Conservation (phyloP, 176 grass and related monocot species). For the Carex littledalei region DNA sequence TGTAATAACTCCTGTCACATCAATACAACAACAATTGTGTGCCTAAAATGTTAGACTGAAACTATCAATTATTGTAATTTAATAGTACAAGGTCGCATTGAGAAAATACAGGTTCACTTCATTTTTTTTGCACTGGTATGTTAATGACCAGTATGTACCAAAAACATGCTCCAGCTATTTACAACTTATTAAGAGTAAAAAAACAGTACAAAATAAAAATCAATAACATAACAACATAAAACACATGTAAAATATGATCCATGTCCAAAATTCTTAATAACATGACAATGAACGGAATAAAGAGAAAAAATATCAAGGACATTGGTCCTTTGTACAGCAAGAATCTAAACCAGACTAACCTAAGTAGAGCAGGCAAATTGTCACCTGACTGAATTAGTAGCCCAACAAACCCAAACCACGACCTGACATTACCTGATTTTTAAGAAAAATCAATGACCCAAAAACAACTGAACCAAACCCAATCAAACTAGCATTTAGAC, state of each 20-base stretch:
- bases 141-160: neutral
- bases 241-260: neutral
- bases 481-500: neutral
- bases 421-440: neutral
- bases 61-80: neutral
- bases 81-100: neutral
- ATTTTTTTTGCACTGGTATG: neutral
- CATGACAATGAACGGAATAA: neutral
- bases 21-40: neutral
- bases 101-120: neutral
- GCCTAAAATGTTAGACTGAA: neutral
- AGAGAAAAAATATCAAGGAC: neutral
- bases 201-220: neutral
- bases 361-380: neutral
- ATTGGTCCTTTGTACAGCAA: neutral
- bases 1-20: slow-evolving; percentile 35
- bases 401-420: neutral
- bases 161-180: neutral
- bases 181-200: neutral
- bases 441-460: neutral
- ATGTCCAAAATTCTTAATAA: neutral
- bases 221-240: neutral
- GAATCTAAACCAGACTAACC: neutral
- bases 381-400: neutral
- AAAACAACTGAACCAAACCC: neutral